Evolutionary conservation across 106 monocot species (phyloP).

Genomic region (Iris macrosiphon): DNA sequence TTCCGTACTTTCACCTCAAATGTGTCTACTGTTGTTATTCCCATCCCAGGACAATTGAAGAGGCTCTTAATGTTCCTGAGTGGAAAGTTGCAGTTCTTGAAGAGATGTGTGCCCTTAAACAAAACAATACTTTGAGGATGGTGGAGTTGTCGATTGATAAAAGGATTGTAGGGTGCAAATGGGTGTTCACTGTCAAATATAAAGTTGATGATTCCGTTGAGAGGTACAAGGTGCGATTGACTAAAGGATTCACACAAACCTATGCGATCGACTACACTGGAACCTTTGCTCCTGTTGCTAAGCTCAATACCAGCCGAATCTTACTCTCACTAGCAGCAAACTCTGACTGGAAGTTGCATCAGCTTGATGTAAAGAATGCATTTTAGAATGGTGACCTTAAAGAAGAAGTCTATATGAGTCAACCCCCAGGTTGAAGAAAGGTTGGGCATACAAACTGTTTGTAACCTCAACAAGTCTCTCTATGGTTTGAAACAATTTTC

Average conservation of each 20-base stretch:
- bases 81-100: no score
- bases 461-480: background rate
- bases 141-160: no score
- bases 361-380: slow-evolving; percentile 5
- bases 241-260: background rate
- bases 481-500: slow-evolving; percentile 11
- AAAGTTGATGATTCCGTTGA: background rate
- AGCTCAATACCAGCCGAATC: background rate
- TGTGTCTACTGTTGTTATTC: no score
- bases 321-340: background rate
- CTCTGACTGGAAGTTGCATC: background rate
- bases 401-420: slow-evolving; percentile 4
- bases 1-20: no score
- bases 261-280: slow-evolving; percentile 2
- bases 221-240: background rate
- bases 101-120: no score
- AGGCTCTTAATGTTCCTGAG: no score
- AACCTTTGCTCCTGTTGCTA: background rate
- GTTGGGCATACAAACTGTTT: background rate
- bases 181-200: slow-evolving; percentile 1
- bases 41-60: no score
- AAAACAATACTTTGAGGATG: no score
- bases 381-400: background rate
- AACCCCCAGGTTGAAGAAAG: background rate
- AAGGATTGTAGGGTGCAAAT: no score